These are phyloP conservation scores for Lophiostoma macrostomum DNA, from an alignment of 495 filamentous ascomycete genomes.

Conservation along the genomic window DNA sequence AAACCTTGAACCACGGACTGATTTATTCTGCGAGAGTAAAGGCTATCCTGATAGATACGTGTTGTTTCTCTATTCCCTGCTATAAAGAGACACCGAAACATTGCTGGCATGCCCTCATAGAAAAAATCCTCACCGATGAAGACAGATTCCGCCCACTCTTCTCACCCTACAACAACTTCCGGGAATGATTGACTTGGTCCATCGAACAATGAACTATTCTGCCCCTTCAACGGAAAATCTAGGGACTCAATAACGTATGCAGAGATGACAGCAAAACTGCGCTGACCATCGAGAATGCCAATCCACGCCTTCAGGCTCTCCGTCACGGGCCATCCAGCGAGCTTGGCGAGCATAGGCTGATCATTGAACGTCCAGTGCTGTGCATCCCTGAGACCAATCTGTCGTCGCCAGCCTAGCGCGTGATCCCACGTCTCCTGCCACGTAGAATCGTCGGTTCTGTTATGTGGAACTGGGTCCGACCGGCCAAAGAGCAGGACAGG, in stretches of 20 bases:
- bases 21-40: too few relatives aligned
- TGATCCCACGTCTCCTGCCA: conserved; percentile 7
- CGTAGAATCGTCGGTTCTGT: conserved; percentile 6
- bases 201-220: conserved; percentile 5
- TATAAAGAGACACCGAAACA: too few relatives aligned
- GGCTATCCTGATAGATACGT: too few relatives aligned
- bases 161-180: conserved; percentile 9
- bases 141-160: too few relatives aligned
- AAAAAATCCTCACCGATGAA: too few relatives aligned
- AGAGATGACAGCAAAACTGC: conserved; percentile 7
- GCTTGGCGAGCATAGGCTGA: conserved; percentile 8
- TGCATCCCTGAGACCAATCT: conserved; percentile 7
- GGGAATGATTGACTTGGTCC: conserved; percentile 4
- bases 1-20: too few relatives aligned
- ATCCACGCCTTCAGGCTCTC: neutral
- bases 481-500: conserved; percentile 21
- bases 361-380: conserved; percentile 18
- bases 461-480: conserved; percentile 11
- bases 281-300: conserved; percentile 4
- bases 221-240: conserved; percentile 12
- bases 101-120: too few relatives aligned
- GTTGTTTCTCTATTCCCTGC: too few relatives aligned
- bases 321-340: too few relatives aligned
- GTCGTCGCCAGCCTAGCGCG: conserved; percentile 15
- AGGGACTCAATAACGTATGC: conserved; percentile 13